Base-by-base conservation (phyloP, 1,284 basidiomycete species). In the Tremellales sp. region DNA sequence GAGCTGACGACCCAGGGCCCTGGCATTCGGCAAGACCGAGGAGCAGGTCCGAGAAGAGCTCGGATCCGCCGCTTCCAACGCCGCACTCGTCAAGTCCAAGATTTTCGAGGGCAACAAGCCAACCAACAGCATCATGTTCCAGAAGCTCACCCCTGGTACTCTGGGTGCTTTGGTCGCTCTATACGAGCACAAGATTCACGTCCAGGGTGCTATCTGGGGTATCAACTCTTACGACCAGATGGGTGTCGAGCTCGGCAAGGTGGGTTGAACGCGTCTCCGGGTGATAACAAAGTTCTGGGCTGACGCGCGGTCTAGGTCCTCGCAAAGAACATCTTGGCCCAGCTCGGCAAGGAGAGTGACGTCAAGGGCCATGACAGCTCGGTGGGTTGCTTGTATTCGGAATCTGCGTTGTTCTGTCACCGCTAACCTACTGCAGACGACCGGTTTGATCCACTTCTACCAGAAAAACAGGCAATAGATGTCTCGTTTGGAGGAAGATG, bases 101-200 rank as follows among this genome's bases (percentile, higher is more conserved):
- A 90, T 97, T 58, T 98, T 98, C 70, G 89, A 91, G 73, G 94
- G 96, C 47, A 97, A 97, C 80, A 82, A 87, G 53, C 94, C 94
- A 2, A 97, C 92, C 74, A 97, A 97, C 80, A 89, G 87, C 64
- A 92, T 97, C 75, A 76, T 98, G 74, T 92, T 97, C 82, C 89
- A 92, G 35, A 79, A 90, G 60, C 77, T 97, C 64, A 97, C 91
- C 1, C 94, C 96, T 11, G 82, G 84, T 39, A 87, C 86, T 5
- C 84, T 97, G 26, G 93, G 88, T 77, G 57, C 60, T n/a, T 62
- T 75, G 41, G 60, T 75, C 40, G 73, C 73, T 39, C 46, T 73
- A 52, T 72, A 68, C 51, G 94, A 98, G 77, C 94, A 98, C 81
- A 98, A 98, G 82, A 97, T 98, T 70, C 96, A 97, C 74, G 87